Evolutionary conservation across 202 grass and related monocot species (phyloP).

Genomic region (Setaria italica): DNA sequence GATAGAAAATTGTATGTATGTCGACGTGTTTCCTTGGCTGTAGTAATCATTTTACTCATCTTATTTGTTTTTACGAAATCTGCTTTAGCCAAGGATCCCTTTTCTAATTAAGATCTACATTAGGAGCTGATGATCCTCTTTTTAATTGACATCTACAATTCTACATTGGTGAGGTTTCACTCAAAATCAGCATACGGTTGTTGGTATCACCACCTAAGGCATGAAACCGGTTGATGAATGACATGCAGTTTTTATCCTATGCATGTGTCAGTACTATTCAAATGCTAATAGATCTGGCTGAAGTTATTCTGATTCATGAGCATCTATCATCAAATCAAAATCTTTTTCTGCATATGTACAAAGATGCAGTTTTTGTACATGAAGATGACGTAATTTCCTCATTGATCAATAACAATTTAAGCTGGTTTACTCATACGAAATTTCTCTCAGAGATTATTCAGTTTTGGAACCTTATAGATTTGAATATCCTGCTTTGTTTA

Average conservation of each 20-base stretch:
- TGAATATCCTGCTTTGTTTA: slow-evolving; percentile 20
- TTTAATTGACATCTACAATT: not conserved
- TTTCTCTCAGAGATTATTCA: slow-evolving; percentile 13
- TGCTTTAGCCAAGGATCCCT: not conserved
- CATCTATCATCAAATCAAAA: not conserved
- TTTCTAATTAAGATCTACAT: slow-evolving; percentile 6
- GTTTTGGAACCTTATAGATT: slow-evolving; percentile 11
- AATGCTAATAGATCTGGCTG: slow-evolving; percentile 21
- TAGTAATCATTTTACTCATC: slow-evolving; percentile 5
- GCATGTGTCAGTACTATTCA: not conserved
- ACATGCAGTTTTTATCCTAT: slow-evolving; percentile 20
- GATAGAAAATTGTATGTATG: not conserved
- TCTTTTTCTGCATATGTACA: slow-evolving; percentile 1
- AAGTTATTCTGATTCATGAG: slow-evolving; percentile 2
- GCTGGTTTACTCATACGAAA: slow-evolving; percentile 10
- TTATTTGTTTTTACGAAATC: not conserved
- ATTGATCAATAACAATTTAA: slow-evolving; percentile 21
- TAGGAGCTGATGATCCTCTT: not conserved
- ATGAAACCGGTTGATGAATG: slow-evolving; percentile 17
- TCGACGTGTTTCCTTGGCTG: not conserved
- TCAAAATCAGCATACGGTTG: not conserved
- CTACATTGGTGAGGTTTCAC: slow-evolving; percentile 19
- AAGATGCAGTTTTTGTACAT: not conserved
- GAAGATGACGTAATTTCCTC: not conserved
- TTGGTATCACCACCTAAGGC: not conserved